These are phyloP conservation scores for Fagus crenata DNA, from an alignment of 306 rosid genomes.

Conservation along the genomic window DNA sequence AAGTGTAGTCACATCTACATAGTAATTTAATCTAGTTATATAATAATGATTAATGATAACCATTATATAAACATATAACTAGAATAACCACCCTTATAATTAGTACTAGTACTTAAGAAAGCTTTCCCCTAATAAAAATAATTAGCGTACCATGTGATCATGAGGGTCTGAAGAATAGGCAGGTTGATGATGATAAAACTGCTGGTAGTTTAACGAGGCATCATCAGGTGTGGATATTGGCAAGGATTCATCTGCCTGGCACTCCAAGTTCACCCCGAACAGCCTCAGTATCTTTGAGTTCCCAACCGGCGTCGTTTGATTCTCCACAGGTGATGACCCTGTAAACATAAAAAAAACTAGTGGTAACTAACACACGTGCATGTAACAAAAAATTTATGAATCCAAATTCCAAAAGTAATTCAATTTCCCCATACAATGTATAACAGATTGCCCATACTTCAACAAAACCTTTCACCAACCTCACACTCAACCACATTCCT, in stretches of 20 bases:
- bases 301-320: conserved; percentile 42
- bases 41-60: too few relatives aligned
- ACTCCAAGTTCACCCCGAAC: conserved; percentile 92
- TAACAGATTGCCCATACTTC: too few relatives aligned
- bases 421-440: too few relatives aligned
- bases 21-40: too few relatives aligned
- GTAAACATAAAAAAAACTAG: neutral
- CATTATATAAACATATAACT: too few relatives aligned
- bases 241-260: conserved; percentile 57
- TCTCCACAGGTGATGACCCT: conserved; percentile 40
- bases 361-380: conserved; percentile 42
- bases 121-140: neutral
- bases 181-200: conserved; percentile 32
- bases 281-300: conserved; percentile 75
- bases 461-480: too few relatives aligned
- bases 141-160: conserved; percentile 60
- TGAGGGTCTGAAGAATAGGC: conserved; percentile 31
- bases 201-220: conserved; percentile 40
- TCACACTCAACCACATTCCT: conserved; percentile 28
- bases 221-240: conserved; percentile 45
- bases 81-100: too few relatives aligned
- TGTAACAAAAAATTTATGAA: neutral
- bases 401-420: too few relatives aligned
- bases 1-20: too few relatives aligned
- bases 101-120: neutral